Evolutionary conservation across 2,329 filamentous ascomycete genomes (phyloP), one percentile per base, ranked within the genome.

Genomic region (Triangularia verruculosa): DNA sequence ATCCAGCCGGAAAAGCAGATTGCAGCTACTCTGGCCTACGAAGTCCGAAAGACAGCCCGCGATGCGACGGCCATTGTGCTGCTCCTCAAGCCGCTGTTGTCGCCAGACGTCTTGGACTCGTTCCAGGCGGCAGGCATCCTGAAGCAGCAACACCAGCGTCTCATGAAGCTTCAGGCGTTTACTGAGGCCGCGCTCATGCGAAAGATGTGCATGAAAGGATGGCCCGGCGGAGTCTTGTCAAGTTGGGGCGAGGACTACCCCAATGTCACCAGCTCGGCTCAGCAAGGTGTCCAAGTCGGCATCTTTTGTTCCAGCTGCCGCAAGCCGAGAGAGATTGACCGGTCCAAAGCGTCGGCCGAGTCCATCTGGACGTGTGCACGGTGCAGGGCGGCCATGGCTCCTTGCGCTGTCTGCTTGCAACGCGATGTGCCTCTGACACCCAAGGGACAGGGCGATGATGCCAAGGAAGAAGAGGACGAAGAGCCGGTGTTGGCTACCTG

Each of bases 31-130:
- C 76, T 89, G 1, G 76, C 79, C 4, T 88, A 86, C 62, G 86
- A 89, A 70, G 78, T 79, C 5, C 79, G 78, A 55, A 81, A 80
- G 1, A 87, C 84, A 0, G 80, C 84, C 1, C 76, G 88, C 24
- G 84, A 86, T 65, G 85, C 86, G 0, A 82, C 86, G 0, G 83
- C 84, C 27, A 88, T 89, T 68, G 73, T 89, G 4, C 79, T 89
- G 2, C 78, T 89, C 0, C 77, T 89, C 0, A 80, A 80, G 43
- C 85, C 86, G 0, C 78, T 89, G 0, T 76, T 89, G 0, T 83
- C 85, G 0, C 76, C 80, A 0, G 76, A 77, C 8, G 76, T 86
- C 17, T 83, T 89, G 34, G 84, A 88, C 68, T 70, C 76, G 11
- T 75, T 83, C 64, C 85, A 85, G 66, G 85, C 85, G 1, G 75